phyloP scores from a whole-genome alignment of 1,284 basidiomycete genomes.

The Schizophyllum amplum region DNA sequence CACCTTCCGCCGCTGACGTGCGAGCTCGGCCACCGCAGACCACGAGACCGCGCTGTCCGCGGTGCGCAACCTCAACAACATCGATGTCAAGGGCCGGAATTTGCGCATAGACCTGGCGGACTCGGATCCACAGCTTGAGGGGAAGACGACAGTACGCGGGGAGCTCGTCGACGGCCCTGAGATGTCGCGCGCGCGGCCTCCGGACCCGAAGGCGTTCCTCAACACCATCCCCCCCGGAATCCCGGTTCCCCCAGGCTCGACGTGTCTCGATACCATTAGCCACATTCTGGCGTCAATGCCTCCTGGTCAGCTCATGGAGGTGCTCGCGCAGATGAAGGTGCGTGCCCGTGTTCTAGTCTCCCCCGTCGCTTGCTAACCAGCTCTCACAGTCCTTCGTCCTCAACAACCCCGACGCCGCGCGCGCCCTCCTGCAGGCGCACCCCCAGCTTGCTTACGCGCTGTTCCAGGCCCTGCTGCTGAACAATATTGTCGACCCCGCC shows the following conservation, averaged over 20 bases:
- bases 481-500: constrained; percentile 89
- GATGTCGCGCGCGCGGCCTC: constrained; percentile 32
- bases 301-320: constrained; percentile 84
- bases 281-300: constrained; percentile 81
- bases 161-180: constrained; percentile 50
- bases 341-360: constrained; percentile 16
- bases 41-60: constrained; percentile 77
- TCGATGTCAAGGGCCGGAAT: constrained; percentile 61
- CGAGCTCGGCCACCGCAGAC: constrained; percentile 35
- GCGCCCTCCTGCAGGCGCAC: constrained; percentile 69
- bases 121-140: constrained; percentile 39
- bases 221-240: constrained; percentile 71
- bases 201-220: constrained; percentile 50
- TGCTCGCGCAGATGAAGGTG: constrained; percentile 98
- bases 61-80: constrained; percentile 70
- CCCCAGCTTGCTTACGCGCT: constrained; percentile 95
- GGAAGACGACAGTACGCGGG: constrained; percentile 48
- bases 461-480: constrained; percentile 90
- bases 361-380: background rate
- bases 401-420: constrained; percentile 77
- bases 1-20: background rate
- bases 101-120: constrained; percentile 64
- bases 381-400: constrained; percentile 3
- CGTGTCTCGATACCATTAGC: constrained; percentile 80
- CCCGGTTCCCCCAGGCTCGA: constrained; percentile 67